phyloP scores from a whole-genome alignment of 1,139 yeast genomes.

The Groenewaldozyma sp. region DNA sequence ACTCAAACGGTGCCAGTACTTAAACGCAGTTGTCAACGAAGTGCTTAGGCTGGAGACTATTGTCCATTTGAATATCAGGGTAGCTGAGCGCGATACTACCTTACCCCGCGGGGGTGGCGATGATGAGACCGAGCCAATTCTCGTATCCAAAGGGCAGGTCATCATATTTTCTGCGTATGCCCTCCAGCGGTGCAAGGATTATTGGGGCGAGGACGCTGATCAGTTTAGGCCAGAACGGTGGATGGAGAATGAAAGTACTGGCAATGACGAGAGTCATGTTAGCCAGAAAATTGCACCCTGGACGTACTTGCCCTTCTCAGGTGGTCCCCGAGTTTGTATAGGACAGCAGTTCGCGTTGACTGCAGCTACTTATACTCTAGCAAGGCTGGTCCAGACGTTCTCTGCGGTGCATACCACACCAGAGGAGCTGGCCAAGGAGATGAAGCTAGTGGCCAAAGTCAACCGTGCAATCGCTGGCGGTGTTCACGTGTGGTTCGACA shows the following conservation, averaged over 20 bases:
- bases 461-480: too few relatives aligned
- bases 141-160: constrained; percentile 40
- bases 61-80: constrained; percentile 45
- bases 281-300: constrained; percentile 27
- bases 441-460: too few relatives aligned
- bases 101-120: constrained; percentile 47
- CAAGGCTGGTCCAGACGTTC: constrained; percentile 34
- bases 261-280: too few relatives aligned
- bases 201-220: constrained; percentile 43
- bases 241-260: constrained; percentile 22
- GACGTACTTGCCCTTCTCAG: constrained; percentile 49
- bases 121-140: constrained; percentile 36
- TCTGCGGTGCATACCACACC: constrained; percentile 7
- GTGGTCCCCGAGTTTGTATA: constrained; percentile 52
- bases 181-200: constrained; percentile 38
- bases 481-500: too few relatives aligned
- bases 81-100: constrained; percentile 38
- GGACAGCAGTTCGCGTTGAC: constrained; percentile 55
- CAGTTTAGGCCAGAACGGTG: constrained; percentile 47
- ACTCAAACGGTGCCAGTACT: constrained; percentile 41
- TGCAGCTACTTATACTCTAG: constrained; percentile 42
- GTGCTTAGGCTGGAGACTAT: constrained; percentile 46
- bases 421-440: too few relatives aligned
- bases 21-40: constrained; percentile 43
- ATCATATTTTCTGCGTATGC: constrained; percentile 38